Percentiles rank a stretch among this genome's conserved stretches.
Evolutionary conservation across 2,329 filamentous ascomycete species (phyloP).

Genomic region (Exophiala sideris): DNA sequence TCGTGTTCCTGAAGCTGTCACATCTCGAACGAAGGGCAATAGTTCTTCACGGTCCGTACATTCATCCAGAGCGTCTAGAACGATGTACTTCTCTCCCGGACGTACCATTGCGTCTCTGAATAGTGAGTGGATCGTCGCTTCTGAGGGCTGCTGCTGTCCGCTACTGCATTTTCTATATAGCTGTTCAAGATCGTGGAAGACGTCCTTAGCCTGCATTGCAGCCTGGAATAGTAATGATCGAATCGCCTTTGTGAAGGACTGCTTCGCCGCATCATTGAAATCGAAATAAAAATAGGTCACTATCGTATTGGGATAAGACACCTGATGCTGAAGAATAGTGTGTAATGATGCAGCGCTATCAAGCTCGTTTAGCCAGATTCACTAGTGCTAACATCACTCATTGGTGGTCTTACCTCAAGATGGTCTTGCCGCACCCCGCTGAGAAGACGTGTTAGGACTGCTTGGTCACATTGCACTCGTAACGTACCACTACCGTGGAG

Average conservation of each 20-base stretch:
- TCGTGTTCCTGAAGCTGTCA: background rate
- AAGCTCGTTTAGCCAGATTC: background rate
- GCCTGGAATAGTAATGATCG: slow-evolving; percentile 18
- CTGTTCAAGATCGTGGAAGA: slow-evolving; percentile 6
- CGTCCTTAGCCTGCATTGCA: slow-evolving; percentile 1
- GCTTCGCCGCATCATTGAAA: slow-evolving; percentile 22
- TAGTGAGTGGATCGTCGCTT: background rate
- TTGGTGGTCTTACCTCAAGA: slow-evolving; percentile 10
- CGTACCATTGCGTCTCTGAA: slow-evolving; percentile 3
- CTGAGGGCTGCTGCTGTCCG: slow-evolving; percentile 10
- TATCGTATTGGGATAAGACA: background rate
- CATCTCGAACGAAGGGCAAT: slow-evolving; percentile 6
- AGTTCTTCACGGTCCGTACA: slow-evolving; percentile 18
- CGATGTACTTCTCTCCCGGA: slow-evolving; percentile 10
- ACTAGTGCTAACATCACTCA: background rate
- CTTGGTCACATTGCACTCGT: background rate
- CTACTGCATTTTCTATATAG: slow-evolving; percentile 9
- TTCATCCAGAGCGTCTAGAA: slow-evolving; percentile 27
- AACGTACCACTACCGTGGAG: slow-evolving; percentile 13
- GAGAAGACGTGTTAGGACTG: slow-evolving; percentile 1
- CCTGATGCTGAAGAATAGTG: background rate
- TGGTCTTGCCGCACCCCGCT: slow-evolving; percentile 19
- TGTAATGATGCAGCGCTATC: slow-evolving; percentile 12
- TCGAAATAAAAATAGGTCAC: slow-evolving; percentile 27
- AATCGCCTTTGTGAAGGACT: slow-evolving; percentile 13